Conservation (phyloP, 2,329 filamentous ascomycete species). For the Rhytidhysteron rufulum region DNA sequence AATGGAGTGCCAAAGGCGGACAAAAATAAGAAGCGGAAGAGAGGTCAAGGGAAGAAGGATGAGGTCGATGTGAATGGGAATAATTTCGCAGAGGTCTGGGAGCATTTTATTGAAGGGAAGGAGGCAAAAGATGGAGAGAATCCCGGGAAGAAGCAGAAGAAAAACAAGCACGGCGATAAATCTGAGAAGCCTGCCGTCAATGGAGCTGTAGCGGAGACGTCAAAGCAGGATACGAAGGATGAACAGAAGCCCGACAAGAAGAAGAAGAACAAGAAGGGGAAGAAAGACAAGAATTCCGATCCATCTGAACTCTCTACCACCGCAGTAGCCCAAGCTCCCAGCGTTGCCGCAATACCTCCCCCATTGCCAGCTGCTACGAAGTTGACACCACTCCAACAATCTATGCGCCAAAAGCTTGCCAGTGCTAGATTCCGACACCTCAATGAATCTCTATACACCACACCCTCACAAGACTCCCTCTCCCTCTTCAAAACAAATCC, state of each 20-base stretch:
- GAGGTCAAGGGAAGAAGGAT: slow-evolving; percentile 52
- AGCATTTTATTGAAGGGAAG: slow-evolving; percentile 71
- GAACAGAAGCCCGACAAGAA: slow-evolving; percentile 23
- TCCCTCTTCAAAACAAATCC: slow-evolving; percentile 78
- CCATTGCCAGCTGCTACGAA: slow-evolving; percentile 47
- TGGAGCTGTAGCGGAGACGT: slow-evolving; percentile 37
- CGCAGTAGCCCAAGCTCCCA: slow-evolving; percentile 40
- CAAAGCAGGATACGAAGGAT: slow-evolving; percentile 16
- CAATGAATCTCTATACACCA: slow-evolving; percentile 95
- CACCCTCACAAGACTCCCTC: slow-evolving; percentile 78
- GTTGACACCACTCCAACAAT: slow-evolving; percentile 86
- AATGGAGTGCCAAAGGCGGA: slow-evolving; percentile 27
- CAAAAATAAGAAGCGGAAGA: slow-evolving; percentile 44
- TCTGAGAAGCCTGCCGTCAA: slow-evolving; percentile 16
- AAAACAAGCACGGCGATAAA: slow-evolving; percentile 17
- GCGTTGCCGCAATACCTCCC: slow-evolving; percentile 17
- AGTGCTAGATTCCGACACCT: slow-evolving; percentile 95
- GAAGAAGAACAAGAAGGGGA: slow-evolving; percentile 32
- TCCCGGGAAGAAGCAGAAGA: slow-evolving; percentile 18
- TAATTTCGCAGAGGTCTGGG: slow-evolving; percentile 77
- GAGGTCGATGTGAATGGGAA: slow-evolving; percentile 52
- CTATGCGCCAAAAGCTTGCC: slow-evolving; percentile 92
- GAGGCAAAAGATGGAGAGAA: slow-evolving; percentile 28
- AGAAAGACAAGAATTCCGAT: slow-evolving; percentile 30
- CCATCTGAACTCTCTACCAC: too few species aligned